A percentile compares a stretch with the other conserved stretches of the same genome.
phyloP scores from a whole-genome alignment of 176 grass and related monocot genomes.

The Echinochloa phyllopogon region DNA sequence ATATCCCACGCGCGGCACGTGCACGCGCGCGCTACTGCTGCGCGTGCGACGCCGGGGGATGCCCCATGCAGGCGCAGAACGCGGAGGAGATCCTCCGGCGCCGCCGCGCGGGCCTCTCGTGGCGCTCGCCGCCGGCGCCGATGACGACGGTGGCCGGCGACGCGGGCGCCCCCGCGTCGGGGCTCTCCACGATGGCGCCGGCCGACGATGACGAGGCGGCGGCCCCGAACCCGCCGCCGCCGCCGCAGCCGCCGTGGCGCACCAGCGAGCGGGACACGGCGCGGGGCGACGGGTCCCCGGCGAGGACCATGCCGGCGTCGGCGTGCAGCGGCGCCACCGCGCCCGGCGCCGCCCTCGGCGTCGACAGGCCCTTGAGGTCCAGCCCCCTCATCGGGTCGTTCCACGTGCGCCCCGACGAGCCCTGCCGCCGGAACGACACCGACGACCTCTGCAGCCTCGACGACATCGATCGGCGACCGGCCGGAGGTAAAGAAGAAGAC shows the following conservation, averaged over 20 bases:
- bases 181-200: conserved; percentile 29
- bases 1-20: too few relatives aligned
- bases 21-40: conserved; percentile 14
- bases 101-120: conserved; percentile 19
- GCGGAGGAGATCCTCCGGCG: conserved; percentile 38
- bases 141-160: not conserved
- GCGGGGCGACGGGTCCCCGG: not conserved
- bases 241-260: not conserved
- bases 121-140: not conserved
- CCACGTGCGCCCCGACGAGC: conserved; percentile 73
- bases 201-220: not conserved
- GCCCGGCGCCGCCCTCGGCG: not conserved
- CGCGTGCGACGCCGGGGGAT: conserved; percentile 27
- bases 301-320: not conserved
- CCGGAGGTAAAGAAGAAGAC: not conserved
- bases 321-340: not conserved
- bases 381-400: conserved; percentile 31
- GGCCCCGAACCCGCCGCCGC: not conserved
- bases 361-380: conserved; percentile 15
- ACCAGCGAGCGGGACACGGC: not conserved
- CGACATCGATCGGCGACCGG: not conserved
- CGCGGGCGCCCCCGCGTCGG: not conserved
- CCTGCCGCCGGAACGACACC: conserved; percentile 67
- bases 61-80: conserved; percentile 55
- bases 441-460: conserved; percentile 61